phyloP scores from a whole-genome alignment of 1,139 yeast genomes.

The Geotrichum phurueaensis region DNA sequence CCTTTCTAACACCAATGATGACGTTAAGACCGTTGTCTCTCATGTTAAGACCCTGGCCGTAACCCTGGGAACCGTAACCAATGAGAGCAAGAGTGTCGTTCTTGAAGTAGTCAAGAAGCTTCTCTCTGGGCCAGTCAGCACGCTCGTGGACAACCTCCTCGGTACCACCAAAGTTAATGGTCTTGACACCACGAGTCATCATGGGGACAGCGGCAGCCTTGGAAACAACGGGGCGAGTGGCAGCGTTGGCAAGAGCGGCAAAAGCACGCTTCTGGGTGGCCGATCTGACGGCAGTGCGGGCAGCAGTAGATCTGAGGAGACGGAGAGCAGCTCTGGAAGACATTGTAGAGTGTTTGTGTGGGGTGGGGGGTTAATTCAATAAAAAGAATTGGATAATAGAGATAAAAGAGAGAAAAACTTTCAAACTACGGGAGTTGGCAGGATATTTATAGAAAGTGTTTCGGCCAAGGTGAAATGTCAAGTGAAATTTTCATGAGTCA shows the following conservation, averaged over 20 bases:
- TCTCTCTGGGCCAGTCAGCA: constrained; percentile 99
- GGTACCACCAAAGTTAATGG: constrained; percentile 94
- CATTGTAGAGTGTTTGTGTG: constrained; percentile 23
- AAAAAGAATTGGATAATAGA: not conserved
- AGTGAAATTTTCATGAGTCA: constrained; percentile 1
- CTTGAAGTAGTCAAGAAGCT: constrained; percentile 92
- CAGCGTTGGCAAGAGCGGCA: constrained; percentile 24
- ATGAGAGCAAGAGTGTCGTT: constrained; percentile 94
- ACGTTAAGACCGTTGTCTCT: constrained; percentile 98
- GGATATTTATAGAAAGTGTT: not conserved
- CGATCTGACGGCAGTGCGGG: constrained; percentile 30
- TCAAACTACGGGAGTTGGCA: not conserved
- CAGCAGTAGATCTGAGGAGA: constrained; percentile 29
- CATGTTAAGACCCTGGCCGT: constrained; percentile 98
- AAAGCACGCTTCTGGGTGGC: constrained; percentile 25
- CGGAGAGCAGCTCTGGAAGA: constrained; percentile 31
- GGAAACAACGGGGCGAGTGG: constrained; percentile 18
- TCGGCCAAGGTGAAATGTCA: not conserved
- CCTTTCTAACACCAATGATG: constrained; percentile 94
- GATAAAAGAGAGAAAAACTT: not conserved
- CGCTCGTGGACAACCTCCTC: constrained; percentile 97
- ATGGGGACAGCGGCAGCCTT: constrained; percentile 25
- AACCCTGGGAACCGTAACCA: constrained; percentile 99
- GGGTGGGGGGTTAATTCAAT: not conserved
- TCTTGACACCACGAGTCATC: constrained; percentile 74